Evolutionary conservation across 805 yeast genomes (phyloP), one percentile per base, ranked within the genome.

Genomic region (Schwanniomyces sp.): DNA sequence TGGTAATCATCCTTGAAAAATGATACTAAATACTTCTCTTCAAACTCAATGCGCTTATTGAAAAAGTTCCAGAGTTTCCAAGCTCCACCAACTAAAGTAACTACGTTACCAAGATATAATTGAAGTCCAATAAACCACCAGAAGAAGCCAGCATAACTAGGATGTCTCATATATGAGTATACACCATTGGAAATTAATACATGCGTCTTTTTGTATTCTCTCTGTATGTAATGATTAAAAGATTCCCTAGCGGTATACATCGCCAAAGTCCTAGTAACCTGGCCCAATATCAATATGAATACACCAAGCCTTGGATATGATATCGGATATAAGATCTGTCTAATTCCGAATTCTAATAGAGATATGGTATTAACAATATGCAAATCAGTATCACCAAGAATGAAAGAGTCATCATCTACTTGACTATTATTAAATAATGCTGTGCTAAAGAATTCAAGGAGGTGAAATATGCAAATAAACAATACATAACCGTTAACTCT

Each of bases 51-150:
- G 48, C 99, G 75, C 9, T 66, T 61, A 7, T 64, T 65, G 71
- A 94, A 94, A 59, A 94, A 94, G 29, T 64, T 57, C 79, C 84
- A 82, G 17, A 94, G 70, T 3, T 82, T 78, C n/a, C 66, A 52
- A 0, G 74, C 57, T 50, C 91, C 94, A 0, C 76, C 69, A 1
- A 73, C 42, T 2, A 80, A 57, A 1, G 90, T 75, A 0, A 89
- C 40, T 6, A 87, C 82, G 66, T 91, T 94, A 40, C 81, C 66
- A 48, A 92, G 65, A 50, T 85, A 53, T 40, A 94, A 21, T 62
- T 92, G 96, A 1, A 90, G 75, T 0, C 97, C 97, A 3, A 91
- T 54, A 11, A 95, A 92, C 97, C 98, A 94, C 81, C 90, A 83
- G 60, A 83, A 91, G 63, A 87, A 94, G 0, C 97, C 99, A 36